phyloP scores from a whole-genome alignment of 371 early-diverging fungal species.

The Mortierella sp. region DNA sequence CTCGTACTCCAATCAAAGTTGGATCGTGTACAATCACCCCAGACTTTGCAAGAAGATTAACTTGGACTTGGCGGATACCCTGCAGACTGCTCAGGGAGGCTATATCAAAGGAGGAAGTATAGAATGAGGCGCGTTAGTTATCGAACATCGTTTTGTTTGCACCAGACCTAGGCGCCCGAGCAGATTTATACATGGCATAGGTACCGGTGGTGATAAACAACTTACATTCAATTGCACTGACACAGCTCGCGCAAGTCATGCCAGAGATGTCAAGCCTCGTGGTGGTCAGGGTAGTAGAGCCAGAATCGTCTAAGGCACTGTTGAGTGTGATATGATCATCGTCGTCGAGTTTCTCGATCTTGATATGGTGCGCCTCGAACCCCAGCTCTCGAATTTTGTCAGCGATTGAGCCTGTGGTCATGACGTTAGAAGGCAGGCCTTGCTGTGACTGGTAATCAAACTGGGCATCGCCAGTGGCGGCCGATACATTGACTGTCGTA shows the following conservation, averaged over 20 bases:
- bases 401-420: constrained; percentile 56
- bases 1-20: constrained; percentile 61
- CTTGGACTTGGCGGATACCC: constrained; percentile 73
- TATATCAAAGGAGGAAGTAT: constrained; percentile 1
- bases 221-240: constrained; percentile 75
- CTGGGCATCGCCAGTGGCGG: constrained; percentile 61
- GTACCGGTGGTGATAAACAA: constrained; percentile 49
- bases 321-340: constrained; percentile 31
- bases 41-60: constrained; percentile 75
- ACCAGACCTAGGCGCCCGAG: not conserved
- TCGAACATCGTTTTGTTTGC: not conserved
- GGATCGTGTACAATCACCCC: constrained; percentile 74
- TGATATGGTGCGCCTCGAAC: constrained; percentile 68
- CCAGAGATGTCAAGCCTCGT: constrained; percentile 72
- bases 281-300: constrained; percentile 31
- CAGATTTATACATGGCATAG: not conserved
- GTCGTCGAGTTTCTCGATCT: constrained; percentile 46
- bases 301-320: constrained; percentile 25
- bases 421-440: constrained; percentile 7
- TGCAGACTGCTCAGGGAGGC: constrained; percentile 58
- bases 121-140: not conserved
- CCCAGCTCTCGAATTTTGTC: constrained; percentile 64
- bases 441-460: constrained; percentile 56
- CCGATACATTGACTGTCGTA: constrained; percentile 57
- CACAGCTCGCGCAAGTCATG: constrained; percentile 91